Evolutionary conservation across 495 filamentous ascomycete species (phyloP).

Genomic region (Antarctomyces pellizariae): DNA sequence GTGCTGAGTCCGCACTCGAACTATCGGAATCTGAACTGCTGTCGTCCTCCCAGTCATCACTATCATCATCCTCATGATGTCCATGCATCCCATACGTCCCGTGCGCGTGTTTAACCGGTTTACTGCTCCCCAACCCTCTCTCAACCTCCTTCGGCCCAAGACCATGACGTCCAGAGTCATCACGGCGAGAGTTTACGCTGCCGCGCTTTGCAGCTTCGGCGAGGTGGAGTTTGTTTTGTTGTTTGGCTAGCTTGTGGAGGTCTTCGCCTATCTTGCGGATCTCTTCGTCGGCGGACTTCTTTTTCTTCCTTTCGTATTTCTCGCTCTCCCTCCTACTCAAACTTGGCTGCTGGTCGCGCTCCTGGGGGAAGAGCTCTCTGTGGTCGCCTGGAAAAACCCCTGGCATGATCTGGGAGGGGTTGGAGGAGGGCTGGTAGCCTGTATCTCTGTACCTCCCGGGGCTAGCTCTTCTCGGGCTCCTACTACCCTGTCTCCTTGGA

Average conservation of each 20-base stretch:
- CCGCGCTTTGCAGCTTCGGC: too few species aligned
- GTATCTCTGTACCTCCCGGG: conserved; percentile 12
- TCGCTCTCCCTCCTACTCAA: conserved; percentile 5
- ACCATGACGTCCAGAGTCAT: neutral
- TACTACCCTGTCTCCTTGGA: conserved; percentile 3
- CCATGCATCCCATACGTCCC: conserved; percentile 4
- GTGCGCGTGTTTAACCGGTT: neutral
- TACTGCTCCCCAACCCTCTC: conserved; percentile 1
- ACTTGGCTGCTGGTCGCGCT: neutral
- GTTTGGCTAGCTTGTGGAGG: too few species aligned
- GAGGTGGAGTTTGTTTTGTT: too few species aligned
- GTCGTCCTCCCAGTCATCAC: conserved; percentile 18
- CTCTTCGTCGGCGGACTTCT: neutral
- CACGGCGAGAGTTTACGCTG: too few species aligned
- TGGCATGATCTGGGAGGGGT: too few species aligned
- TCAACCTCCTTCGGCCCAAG: conserved; percentile 1
- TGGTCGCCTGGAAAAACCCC: too few species aligned
- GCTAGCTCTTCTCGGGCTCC: conserved; percentile 4
- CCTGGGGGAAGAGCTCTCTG: neutral
- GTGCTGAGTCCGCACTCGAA: conserved; percentile 10
- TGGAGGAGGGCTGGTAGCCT: conserved; percentile 4
- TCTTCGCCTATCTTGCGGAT: too few species aligned
- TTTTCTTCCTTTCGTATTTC: conserved; percentile 3
- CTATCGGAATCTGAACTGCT: conserved; percentile 10
- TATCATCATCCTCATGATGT: conserved; percentile 16